Evolutionary conservation across 192 early-diverging fungal genomes (phyloP), one percentile per base, ranked within the genome.

Genomic region (Coemansia sp.): DNA sequence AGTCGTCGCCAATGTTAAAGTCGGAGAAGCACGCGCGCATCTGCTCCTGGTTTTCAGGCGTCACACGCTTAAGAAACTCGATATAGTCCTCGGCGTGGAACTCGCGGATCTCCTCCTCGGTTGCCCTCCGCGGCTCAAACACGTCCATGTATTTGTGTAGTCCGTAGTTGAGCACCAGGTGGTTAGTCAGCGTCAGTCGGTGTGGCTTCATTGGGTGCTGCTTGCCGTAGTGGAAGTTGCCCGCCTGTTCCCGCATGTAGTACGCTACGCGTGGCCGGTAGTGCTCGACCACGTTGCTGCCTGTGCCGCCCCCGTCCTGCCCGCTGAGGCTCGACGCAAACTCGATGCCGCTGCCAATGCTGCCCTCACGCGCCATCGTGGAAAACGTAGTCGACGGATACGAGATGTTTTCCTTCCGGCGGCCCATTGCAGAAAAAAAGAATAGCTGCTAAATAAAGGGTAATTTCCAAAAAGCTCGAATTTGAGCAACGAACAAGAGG

Each of bases 61-160:
- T 91, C 0, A 92, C 87, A 60, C 92, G 85, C 41, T 93, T 85
- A 36, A 99, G 83, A 71, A 99, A 99, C 14, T 96, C 93, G 35
- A 99, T 91, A 67, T 99, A 99, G 58, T 96, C 94, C 19, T 92
- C 87, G 18, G 93, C 84, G 72, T 99, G 97, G 72, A 99, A 99
- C 65, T 91, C 88, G 38, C 90, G 87, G 40, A 99, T 89, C 66
- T 98, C 95, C 41, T 88, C 78, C 18, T 93, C 85, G 1, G 95
- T 98, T 0, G 94, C 95, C 24, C 84, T 82, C 27, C 83, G 85
- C 11, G 95, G 95, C 56, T 93, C 86, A 76, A 85, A 88, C 11
- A 94, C 80, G 44, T 94, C 90, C 86, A 99, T 83, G 61, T 95
- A 87, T 53, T 93, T 86, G 80, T 95, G 89, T 33, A 99, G 74